Conservation (phyloP, 1,139 yeast genomes). For the Candida sp. region DNA sequence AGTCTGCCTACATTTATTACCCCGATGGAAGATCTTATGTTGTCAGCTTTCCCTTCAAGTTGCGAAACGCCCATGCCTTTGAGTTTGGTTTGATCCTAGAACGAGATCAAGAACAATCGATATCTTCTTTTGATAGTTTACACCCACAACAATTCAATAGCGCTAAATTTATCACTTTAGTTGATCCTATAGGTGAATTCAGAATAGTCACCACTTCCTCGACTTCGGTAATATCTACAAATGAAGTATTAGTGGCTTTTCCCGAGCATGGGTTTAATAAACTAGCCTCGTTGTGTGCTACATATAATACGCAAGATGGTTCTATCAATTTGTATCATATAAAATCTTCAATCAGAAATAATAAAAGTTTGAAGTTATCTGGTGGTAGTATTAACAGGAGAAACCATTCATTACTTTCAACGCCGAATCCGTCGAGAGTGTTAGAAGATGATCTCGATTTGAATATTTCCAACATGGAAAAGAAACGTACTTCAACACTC, state of each 20-base stretch:
- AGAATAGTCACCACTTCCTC: constrained; percentile 70
- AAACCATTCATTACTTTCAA: constrained; percentile 26
- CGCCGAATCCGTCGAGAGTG: constrained; percentile 42
- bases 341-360: constrained; percentile 34
- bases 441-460: constrained; percentile 36
- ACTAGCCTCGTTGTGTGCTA: constrained; percentile 45
- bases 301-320: constrained; percentile 45
- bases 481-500: constrained; percentile 51
- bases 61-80: constrained; percentile 54
- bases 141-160: constrained; percentile 22
- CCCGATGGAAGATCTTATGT: constrained; percentile 55
- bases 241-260: constrained; percentile 54
- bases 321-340: constrained; percentile 49
- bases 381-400: constrained; percentile 13
- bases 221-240: constrained; percentile 57
- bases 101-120: constrained; percentile 26
- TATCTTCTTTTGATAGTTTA: constrained; percentile 6
- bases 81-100: constrained; percentile 66
- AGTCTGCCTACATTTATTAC: constrained; percentile 55
- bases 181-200: constrained; percentile 68
- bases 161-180: constrained; percentile 56
- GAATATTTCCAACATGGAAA: constrained; percentile 37
- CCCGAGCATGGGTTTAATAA: constrained; percentile 38
- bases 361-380: constrained; percentile 3
- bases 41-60: constrained; percentile 61